A percentile compares a stretch with the other conserved stretches of the same genome.
These are phyloP conservation scores for Xylaria digitata DNA, from an alignment of 2,329 filamentous ascomycete species.

Conservation along the genomic window DNA sequence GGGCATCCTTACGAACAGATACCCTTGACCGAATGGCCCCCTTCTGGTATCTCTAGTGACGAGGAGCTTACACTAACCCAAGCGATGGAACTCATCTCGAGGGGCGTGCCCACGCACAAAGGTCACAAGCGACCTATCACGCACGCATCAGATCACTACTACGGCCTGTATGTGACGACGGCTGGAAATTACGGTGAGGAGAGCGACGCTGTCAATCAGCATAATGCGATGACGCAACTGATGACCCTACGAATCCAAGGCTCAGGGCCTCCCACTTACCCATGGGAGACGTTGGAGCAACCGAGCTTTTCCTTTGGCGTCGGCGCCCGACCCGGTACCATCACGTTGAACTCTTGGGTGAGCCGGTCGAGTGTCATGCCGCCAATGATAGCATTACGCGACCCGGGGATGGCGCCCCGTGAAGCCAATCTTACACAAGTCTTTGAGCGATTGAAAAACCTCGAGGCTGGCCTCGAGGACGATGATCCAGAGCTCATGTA, in stretches of 20 bases:
- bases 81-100: slow-evolving; percentile 68
- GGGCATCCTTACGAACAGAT: slow-evolving; percentile 48
- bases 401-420: slow-evolving; percentile 68
- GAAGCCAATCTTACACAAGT: slow-evolving; percentile 69
- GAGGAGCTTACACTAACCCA: slow-evolving; percentile 65
- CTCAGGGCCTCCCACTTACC: slow-evolving; percentile 55
- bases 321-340: slow-evolving; percentile 74
- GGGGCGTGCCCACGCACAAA: slow-evolving; percentile 67
- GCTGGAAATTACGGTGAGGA: slow-evolving; percentile 56
- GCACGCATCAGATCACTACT: slow-evolving; percentile 67
- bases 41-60: slow-evolving; percentile 59
- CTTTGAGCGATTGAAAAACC: slow-evolving; percentile 67
- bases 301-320: slow-evolving; percentile 77
- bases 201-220: slow-evolving; percentile 60
- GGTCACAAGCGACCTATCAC: slow-evolving; percentile 66
- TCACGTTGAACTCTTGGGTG: slow-evolving; percentile 77
- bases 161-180: slow-evolving; percentile 65
- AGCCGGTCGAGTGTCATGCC: slow-evolving; percentile 67
- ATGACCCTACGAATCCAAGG: slow-evolving; percentile 65
- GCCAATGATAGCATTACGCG: slow-evolving; percentile 67
- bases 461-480: slow-evolving; percentile 64
- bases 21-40: slow-evolving; percentile 68
- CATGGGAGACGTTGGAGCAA: slow-evolving; percentile 80
- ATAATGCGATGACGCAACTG: slow-evolving; percentile 68
- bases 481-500: slow-evolving; percentile 67